Evolutionary conservation across 2,329 filamentous ascomycete genomes (phyloP), one percentile per base, ranked within the genome.

Genomic region (Neofusicoccum sp.): DNA sequence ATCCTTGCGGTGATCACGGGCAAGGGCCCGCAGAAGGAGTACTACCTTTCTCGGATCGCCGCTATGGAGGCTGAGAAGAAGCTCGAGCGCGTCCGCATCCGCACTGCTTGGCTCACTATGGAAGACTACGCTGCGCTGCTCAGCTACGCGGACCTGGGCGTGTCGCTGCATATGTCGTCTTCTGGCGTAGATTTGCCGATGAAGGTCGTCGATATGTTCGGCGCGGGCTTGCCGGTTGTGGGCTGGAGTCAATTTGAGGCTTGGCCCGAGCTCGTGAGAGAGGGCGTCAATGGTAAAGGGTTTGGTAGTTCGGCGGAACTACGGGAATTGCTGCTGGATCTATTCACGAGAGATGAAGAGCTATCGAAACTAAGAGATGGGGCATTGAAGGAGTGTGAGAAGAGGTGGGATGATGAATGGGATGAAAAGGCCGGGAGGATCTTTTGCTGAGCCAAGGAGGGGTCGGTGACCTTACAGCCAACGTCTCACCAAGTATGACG

Each of bases 141-240:
- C 31, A 90, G 89, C 9, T 88, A 88, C 45, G 92, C 95, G 3
- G 93, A 97, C 68, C 80, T 99, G 0, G 95, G 95, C 8, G 86
- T 99, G 26, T 96, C 91, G 61, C 79, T 99, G 28, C 95, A 99
- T 77, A 96, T 86, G 65, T 97, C 92, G 12, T 96, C 90, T 66
- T 96, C 91, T 2, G 95, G 95, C 1, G 92, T 99, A 0, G 95
- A 99, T 75, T 80, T 99, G 20, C 95, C 95, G 0, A 99, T 99
- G 95, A 99, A 99, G 77, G 92, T 99, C 1, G 93, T 99, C 12
- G 95, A 99, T 73, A 97, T 99, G 93, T 98, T 99, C 73, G 95
- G 95, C 2, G 89, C 93, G 0, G 95, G 93, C 0, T 79, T 99
- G 30, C 95, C 95, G 0, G 95, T 99, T 0, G 87, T 89, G 0